A percentile compares a stretch with the other conserved stretches of the same genome.
These are phyloP conservation scores for Wallacemonas sp. DNA, from an alignment of 208 protist species.

Conservation along the genomic window DNA sequence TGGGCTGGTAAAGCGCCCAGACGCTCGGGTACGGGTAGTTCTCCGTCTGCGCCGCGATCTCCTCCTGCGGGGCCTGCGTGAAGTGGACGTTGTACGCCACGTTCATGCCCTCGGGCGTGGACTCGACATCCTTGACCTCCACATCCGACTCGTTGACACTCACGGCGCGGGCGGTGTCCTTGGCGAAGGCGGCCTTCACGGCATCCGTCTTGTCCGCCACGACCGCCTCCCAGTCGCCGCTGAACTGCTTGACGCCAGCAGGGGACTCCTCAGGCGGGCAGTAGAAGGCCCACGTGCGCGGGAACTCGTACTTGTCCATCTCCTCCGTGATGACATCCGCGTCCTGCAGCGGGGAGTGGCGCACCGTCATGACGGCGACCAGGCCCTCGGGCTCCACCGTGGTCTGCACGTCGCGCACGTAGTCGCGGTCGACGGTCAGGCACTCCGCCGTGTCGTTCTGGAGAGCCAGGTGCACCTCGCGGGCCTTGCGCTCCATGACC, in stretches of 20 bases:
- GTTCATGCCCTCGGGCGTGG: conserved; percentile 26
- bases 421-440: conserved; percentile 24
- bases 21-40: conserved; percentile 30
- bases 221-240: conserved; percentile 39
- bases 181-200: conserved; percentile 36
- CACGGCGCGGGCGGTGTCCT: conserved; percentile 39
- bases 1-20: conserved; percentile 28
- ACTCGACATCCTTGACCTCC: conserved; percentile 24
- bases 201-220: conserved; percentile 21
- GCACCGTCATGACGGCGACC: conserved; percentile 22
- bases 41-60: conserved; percentile 9
- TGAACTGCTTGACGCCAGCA: conserved; percentile 26
- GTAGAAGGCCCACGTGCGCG: conserved; percentile 56
- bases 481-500: conserved; percentile 22
- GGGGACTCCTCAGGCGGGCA: conserved; percentile 26
- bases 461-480: conserved; percentile 35
- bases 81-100: conserved; percentile 37
- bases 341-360: conserved; percentile 42
- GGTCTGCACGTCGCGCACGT: conserved; percentile 27
- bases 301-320: conserved; percentile 37
- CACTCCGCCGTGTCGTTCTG: conserved; percentile 39
- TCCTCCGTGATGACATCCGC: conserved; percentile 43
- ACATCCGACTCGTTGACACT: conserved; percentile 22
- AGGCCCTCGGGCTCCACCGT: conserved; percentile 19
- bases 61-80: conserved; percentile 8